These are phyloP conservation scores for Apiotrichum montevideense DNA, from an alignment of 1,284 basidiomycete genomes.

Conservation along the genomic window DNA sequence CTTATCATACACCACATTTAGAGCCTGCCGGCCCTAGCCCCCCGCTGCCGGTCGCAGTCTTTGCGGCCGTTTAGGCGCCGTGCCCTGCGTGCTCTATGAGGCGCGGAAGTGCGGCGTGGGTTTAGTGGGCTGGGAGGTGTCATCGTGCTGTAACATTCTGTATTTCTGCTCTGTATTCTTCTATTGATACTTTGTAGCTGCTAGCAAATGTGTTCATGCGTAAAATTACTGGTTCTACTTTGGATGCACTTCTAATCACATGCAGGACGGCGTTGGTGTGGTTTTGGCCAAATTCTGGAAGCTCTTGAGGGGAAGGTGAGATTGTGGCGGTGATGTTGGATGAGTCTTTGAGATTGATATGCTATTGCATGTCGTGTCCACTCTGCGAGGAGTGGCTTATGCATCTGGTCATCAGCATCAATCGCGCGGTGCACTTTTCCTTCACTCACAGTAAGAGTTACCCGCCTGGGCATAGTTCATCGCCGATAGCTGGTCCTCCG, in stretches of 20 bases:
- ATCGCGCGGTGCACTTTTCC: too few species aligned
- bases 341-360: too few species aligned
- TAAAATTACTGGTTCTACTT: too few species aligned
- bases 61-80: not conserved
- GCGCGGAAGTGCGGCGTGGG: not conserved
- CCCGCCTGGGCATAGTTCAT: conserved; percentile 84
- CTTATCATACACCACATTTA: not conserved
- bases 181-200: too few species aligned
- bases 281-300: too few species aligned
- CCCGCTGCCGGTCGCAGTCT: not conserved
- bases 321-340: too few species aligned
- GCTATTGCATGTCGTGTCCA: too few species aligned
- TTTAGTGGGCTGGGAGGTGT: not conserved
- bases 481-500: conserved; percentile 80
- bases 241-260: too few species aligned
- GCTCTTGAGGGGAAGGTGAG: too few species aligned
- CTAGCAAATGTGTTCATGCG: too few species aligned
- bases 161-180: too few species aligned
- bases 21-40: not conserved
- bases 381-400: not conserved
- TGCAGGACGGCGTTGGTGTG: too few species aligned
- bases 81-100: not conserved
- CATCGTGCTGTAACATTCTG: conserved; percentile 1
- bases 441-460: conserved; percentile 73
- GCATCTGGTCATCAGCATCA: not conserved